A percentile compares a stretch with the other conserved stretches of the same genome.
Conservation (phyloP, 352 stramenopile genomes). For the Globisporangium uncinulatum region DNA sequence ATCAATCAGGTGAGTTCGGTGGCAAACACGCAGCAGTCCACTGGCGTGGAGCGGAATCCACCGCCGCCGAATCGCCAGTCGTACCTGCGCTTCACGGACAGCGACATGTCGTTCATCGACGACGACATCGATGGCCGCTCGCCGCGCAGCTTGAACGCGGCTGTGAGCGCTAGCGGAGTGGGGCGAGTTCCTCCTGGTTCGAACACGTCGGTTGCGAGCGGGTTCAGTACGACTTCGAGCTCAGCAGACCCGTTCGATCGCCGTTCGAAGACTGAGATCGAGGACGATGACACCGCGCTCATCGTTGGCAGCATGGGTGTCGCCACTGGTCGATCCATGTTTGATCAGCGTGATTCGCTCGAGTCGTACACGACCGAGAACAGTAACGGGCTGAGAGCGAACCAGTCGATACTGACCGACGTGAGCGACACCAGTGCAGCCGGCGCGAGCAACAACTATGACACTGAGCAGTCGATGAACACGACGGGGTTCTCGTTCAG, state of each 20-base stretch:
- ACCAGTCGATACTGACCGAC: slow-evolving; percentile 11
- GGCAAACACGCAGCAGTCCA: slow-evolving; percentile 8
- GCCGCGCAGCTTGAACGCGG: slow-evolving; percentile 3
- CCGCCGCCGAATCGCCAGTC: slow-evolving; percentile 8
- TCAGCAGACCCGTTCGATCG: slow-evolving; percentile 34
- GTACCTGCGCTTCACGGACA: slow-evolving; percentile 17
- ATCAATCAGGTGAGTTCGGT: slow-evolving; percentile 8
- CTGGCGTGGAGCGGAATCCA: not conserved
- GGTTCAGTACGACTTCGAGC: slow-evolving; percentile 33
- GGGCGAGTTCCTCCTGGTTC: slow-evolving; percentile 26
- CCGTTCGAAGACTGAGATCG: slow-evolving; percentile 42
- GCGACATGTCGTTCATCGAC: slow-evolving; percentile 14
- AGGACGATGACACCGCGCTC: slow-evolving; percentile 8
- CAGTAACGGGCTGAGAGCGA: slow-evolving; percentile 1
- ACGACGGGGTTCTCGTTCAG: slow-evolving; percentile 5
- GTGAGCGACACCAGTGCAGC: slow-evolving; percentile 10
- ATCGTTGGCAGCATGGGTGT: not conserved
- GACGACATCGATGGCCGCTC: slow-evolving; percentile 15
- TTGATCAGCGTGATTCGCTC: slow-evolving; percentile 7
- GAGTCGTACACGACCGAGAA: slow-evolving; percentile 16
- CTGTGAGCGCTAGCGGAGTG: slow-evolving; percentile 2
- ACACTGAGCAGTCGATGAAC: slow-evolving; percentile 2
- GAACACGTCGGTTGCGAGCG: slow-evolving; percentile 35
- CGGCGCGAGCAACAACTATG: slow-evolving; percentile 2
- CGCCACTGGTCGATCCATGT: not conserved